Evolutionary conservation across 192 early-diverging fungal genomes (phyloP), one percentile per base, ranked within the genome.

Genomic region (Backusella tuberculispora): DNA sequence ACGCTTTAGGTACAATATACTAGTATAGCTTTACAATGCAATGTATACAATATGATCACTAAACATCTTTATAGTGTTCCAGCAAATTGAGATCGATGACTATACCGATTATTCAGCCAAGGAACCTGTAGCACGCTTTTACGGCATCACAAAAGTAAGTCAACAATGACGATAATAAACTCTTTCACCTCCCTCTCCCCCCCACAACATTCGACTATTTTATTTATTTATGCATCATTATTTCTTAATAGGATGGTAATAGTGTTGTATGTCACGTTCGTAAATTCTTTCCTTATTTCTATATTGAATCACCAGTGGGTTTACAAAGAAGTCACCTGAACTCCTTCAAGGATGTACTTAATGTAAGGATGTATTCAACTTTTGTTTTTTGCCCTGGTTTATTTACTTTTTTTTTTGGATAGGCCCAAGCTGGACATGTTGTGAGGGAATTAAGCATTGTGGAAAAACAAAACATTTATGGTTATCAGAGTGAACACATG

Each of bases 11-110:
- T 69, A 69, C 38, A n/a, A 34, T 34, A 34, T 34, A 17, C 9
- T 47, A 10, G 21, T 9, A 14, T 60, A 9, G 17, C 5, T 13
- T 5, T 6, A 5, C 0, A 43, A 10, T 10, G 10, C 42, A 43
- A 43, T 43, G 10, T 6, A 43, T 43, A 5, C 6, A 9, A 43
- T 43, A 43, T 43, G 10, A 6, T 43, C 10, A 43, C 42, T 43
- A 6, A 9, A 44, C 15, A 38, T 29, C 67, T 63, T 43, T 9
- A 76, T 5, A 88, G 93, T 96, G 0, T 99, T 99, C 73, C 97
- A 98, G 80, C 98, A 99, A 78, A 92, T 99, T 81, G 98, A 99
- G 73, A 86, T 95, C 41, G 96, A 98, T 74, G 96, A 99, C 43
- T 87, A 90, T 79, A 86, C 88, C 65, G 86, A 89, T 48, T 72